Percentiles rank a stretch among this genome's conserved stretches.
Evolutionary conservation across 129 eudicot species (phyloP).

Genomic region (Helianthus annuus): DNA sequence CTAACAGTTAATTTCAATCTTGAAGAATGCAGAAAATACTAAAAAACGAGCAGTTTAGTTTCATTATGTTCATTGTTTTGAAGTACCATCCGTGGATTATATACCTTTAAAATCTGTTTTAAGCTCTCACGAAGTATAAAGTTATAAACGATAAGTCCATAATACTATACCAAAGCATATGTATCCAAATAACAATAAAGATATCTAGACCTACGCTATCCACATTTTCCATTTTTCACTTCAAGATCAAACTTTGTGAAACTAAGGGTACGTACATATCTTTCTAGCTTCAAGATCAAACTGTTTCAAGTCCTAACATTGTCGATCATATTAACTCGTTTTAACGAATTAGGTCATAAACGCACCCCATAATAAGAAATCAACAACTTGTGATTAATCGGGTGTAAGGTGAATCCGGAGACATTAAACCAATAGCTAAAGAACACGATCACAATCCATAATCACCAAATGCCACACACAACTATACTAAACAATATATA

Average conservation of each 20-base stretch:
- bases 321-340: background rate
- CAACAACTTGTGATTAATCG: background rate
- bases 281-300: background rate
- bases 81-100: background rate
- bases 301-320: background rate
- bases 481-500: background rate
- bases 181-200: background rate
- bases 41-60: background rate
- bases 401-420: background rate
- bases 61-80: background rate
- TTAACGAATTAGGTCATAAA: background rate
- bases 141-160: background rate
- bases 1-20: constrained; percentile 5
- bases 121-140: constrained; percentile 5
- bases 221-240: background rate
- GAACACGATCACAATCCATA: background rate
- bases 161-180: background rate
- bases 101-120: background rate
- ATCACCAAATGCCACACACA: background rate
- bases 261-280: background rate
- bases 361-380: background rate
- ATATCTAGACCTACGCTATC: background rate
- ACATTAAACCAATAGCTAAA: background rate
- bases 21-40: background rate
- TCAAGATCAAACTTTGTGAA: background rate